Percentiles rank a stretch among this genome's conserved stretches.
These are phyloP conservation scores for Termitomyces sp. DNA, from an alignment of 768 basidiomycete species.

Conservation along the genomic window DNA sequence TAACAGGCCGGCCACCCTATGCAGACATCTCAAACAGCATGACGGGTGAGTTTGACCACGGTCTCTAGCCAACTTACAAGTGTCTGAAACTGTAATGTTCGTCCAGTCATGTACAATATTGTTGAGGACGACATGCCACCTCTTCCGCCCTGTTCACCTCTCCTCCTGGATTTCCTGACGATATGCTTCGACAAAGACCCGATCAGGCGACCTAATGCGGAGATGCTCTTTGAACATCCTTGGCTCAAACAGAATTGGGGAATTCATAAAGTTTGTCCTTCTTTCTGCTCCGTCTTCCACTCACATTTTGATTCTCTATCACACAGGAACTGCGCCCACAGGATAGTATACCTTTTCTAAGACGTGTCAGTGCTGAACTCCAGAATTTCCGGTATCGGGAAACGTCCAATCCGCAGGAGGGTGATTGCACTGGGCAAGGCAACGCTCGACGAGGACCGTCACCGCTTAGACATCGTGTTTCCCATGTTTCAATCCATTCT, in stretches of 20 bases:
- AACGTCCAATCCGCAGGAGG: constrained; percentile 33
- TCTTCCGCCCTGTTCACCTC: constrained; percentile 71
- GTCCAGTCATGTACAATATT: constrained; percentile 88
- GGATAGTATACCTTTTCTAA: constrained; percentile 93
- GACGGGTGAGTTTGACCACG: constrained; percentile 57
- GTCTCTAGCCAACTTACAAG: constrained; percentile 3
- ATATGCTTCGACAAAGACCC: constrained; percentile 92
- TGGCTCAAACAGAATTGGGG: constrained; percentile 86
- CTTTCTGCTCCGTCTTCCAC: not conserved
- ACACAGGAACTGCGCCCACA: constrained; percentile 77
- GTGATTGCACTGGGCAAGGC: constrained; percentile 25
- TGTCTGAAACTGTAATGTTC: constrained; percentile 3
- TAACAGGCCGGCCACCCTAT: constrained; percentile 91
- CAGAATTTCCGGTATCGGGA: constrained; percentile 61
- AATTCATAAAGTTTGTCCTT: constrained; percentile 58
- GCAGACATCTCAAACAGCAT: constrained; percentile 85
- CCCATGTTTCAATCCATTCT: constrained; percentile 30
- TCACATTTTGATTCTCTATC: not conserved
- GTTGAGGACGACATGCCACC: constrained; percentile 92
- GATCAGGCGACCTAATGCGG: constrained; percentile 73
- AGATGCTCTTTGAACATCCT: constrained; percentile 79
- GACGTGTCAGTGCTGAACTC: constrained; percentile 83
- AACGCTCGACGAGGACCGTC: constrained; percentile 26
- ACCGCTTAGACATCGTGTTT: constrained; percentile 33
- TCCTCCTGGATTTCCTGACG: constrained; percentile 74